Conservation (phyloP, 1,284 basidiomycete genomes). For the Mixia osmundae region DNA sequence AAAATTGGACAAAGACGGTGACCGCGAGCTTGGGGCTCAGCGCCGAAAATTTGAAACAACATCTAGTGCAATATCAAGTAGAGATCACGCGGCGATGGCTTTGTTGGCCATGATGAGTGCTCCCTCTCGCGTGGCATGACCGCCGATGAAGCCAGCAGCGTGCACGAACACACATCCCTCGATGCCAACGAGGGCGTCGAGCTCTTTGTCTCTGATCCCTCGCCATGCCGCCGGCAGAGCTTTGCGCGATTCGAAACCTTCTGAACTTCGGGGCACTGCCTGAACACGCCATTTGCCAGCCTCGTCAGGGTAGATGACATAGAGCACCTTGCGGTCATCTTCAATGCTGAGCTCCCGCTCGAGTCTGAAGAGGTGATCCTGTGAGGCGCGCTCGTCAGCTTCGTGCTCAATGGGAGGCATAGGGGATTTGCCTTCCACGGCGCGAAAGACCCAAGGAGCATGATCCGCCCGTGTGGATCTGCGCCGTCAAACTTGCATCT, state of each 20-base stretch:
- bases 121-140: slow-evolving; percentile 77
- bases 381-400: slow-evolving; percentile 17
- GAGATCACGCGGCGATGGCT: slow-evolving; percentile 25
- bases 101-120: slow-evolving; percentile 53
- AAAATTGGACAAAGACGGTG: no score
- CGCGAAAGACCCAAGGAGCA: slow-evolving; percentile 55
- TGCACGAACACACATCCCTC: slow-evolving; percentile 71
- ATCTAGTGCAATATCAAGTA: no score
- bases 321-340: slow-evolving; percentile 36
- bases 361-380: slow-evolving; percentile 81
- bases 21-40: no score
- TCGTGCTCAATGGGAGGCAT: neutral
- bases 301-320: slow-evolving; percentile 80
- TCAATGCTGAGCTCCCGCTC: slow-evolving; percentile 35
- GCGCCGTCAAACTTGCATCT: slow-evolving; percentile 38
- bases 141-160: slow-evolving; percentile 90
- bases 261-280: slow-evolving; percentile 57
- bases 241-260: slow-evolving; percentile 75
- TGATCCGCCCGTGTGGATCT: slow-evolving; percentile 48
- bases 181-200: slow-evolving; percentile 52
- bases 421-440: slow-evolving; percentile 52
- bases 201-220: slow-evolving; percentile 60
- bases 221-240: slow-evolving; percentile 82
- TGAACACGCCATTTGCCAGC: slow-evolving; percentile 73
- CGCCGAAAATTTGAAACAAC: no score